phyloP scores from a whole-genome alignment of 768 basidiomycete genomes.

The Mycena leptocephala region DNA sequence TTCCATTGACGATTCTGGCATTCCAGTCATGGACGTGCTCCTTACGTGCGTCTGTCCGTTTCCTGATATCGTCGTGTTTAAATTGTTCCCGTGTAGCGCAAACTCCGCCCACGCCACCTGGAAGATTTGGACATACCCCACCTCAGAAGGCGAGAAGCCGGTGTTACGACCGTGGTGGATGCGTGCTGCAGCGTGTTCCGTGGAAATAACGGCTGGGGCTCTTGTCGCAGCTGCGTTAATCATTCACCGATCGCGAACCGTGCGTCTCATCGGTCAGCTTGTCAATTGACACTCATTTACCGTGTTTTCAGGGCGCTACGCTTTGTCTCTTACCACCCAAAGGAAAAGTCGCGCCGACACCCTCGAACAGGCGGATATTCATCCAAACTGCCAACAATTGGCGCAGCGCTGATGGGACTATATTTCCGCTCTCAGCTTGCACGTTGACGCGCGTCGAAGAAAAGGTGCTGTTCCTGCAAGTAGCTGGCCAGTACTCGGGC shows the following conservation, averaged over 20 bases:
- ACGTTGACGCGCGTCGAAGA: slow-evolving; percentile 32
- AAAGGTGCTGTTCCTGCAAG: slow-evolving; percentile 24
- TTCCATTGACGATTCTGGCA: slow-evolving; percentile 5
- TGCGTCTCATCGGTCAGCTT: slow-evolving; percentile 2
- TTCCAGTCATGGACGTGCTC: slow-evolving; percentile 14
- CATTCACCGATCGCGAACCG: slow-evolving; percentile 27
- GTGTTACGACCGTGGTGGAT: slow-evolving; percentile 18
- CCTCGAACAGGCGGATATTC: slow-evolving; percentile 28
- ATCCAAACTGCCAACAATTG: slow-evolving; percentile 31
- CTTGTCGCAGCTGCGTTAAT: slow-evolving; percentile 20
- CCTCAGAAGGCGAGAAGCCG: neutral
- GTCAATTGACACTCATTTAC: neutral
- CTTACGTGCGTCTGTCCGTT: neutral
- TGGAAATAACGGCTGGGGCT: slow-evolving; percentile 26
- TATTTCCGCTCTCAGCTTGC: slow-evolving; percentile 33
- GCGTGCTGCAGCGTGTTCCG: slow-evolving; percentile 23
- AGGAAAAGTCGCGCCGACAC: neutral
- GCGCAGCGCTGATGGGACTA: slow-evolving; percentile 30
- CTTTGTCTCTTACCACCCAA: slow-evolving; percentile 30
- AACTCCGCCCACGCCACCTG: slow-evolving; percentile 29
- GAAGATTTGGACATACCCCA: slow-evolving; percentile 21
- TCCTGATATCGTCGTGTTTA: neutral
- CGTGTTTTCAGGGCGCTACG: neutral
- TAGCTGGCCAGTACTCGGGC: slow-evolving; percentile 16
- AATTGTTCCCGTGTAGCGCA: neutral